Base-by-base conservation (phyloP, 179 eudicot genomes). In the Heliamphora pulchella region DNA sequence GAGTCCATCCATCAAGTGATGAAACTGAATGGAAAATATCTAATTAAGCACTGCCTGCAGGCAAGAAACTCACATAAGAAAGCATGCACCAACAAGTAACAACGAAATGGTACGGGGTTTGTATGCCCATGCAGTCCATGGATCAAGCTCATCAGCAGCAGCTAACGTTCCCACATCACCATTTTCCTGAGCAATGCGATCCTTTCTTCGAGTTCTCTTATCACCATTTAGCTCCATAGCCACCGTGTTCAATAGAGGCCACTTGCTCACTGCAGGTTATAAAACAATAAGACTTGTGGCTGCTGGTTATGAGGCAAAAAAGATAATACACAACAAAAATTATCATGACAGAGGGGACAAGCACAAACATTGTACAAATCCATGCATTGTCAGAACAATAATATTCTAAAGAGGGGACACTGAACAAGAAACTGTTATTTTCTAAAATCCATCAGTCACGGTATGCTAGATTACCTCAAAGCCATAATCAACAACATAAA, bases 51-150 rank as follows among this genome's bases (percentile, higher is more conserved):
- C 50, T 20, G 14, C 57, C 59, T 3, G 55, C 20, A 53, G n/a
- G n/a, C 64, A 57, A 61, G 31, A 66, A 62, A 87, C 95, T 90
- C 85, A 96, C 99, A 96, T 91, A 13, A 96, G 90, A 80, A 96
- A 81, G 81, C 97, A 94, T 83, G 96, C 96, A 77, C 99, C 99
- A 83, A 94, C 83, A 75, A 96, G 89, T 78, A 96, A 87, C 82
- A 94, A 82, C 22, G 99, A 85, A 55, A 96, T 88, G 43, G 99
- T 94, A 53, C 89, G 99, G 83, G 99, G 99, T 86, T 84, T 94
- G 87, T 94, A 94, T 41, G 98, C 98, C 99, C 98, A 96, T 70
- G 98, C 94, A 54, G 99, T 96, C 99, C 99, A 96, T 17, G 99
- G 99, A 82, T 96, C 99, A 84, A 91, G 86, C 76, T 96, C 97